These are phyloP conservation scores for Carex scoparia DNA, from an alignment of 176 grass and related monocot species.

Conservation along the genomic window DNA sequence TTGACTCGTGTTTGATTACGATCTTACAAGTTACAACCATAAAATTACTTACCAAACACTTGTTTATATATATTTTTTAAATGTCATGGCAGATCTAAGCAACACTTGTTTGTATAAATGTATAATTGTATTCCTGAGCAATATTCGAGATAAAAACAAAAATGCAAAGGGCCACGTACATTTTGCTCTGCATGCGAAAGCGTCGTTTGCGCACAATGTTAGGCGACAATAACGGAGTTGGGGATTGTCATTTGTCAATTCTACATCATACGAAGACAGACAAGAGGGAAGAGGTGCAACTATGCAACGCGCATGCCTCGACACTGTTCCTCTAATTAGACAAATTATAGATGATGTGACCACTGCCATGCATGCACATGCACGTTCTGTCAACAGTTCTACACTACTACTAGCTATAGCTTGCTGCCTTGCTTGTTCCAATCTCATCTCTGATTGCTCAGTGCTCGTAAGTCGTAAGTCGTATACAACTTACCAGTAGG, in stretches of 20 bases:
- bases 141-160: not conserved
- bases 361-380: slow-evolving; percentile 11
- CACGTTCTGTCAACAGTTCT: not conserved
- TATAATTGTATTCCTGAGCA: no score
- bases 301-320: not conserved
- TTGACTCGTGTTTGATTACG: no score
- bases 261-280: not conserved
- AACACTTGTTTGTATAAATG: no score
- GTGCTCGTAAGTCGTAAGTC: not conserved
- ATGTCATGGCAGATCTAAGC: no score
- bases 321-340: not conserved
- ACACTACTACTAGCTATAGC: not conserved
- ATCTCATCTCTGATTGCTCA: not conserved
- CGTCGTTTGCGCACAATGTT: not conserved
- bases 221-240: not conserved
- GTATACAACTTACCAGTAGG: not conserved
- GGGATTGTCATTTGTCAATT: not conserved
- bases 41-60: no score
- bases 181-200: not conserved
- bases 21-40: no score
- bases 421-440: not conserved
- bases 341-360: not conserved
- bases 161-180: not conserved
- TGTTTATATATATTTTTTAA: no score
- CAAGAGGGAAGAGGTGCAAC: not conserved